phyloP scores from a whole-genome alignment of 169 alveolate genomes.

The Theileria parva region DNA sequence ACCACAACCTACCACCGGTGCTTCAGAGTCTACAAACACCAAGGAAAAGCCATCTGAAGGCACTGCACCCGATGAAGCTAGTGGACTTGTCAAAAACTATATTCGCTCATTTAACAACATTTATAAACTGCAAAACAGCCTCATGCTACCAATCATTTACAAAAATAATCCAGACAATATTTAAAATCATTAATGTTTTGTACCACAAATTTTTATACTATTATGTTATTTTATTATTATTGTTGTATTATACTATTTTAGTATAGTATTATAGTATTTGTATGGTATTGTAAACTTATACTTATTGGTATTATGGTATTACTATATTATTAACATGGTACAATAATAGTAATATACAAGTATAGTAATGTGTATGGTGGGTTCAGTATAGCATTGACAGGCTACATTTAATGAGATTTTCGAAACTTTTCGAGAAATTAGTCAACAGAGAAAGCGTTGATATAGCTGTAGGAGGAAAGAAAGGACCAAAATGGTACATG shows the following conservation, averaged over 20 bases:
- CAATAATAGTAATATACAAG: no score
- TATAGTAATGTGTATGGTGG: no score
- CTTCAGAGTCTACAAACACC: neutral
- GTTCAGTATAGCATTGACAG: neutral
- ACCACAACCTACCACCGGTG: neutral
- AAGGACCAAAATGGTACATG: constrained; percentile 44
- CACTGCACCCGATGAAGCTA: constrained; percentile 5
- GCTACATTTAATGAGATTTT: neutral
- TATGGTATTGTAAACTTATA: neutral
- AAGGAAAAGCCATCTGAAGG: neutral
- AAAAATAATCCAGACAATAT: constrained; percentile 8
- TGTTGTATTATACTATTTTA: neutral
- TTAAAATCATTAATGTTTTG: constrained; percentile 10
- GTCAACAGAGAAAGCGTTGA: constrained; percentile 23
- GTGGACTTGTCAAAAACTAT: constrained; percentile 12
- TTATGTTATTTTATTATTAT: neutral
- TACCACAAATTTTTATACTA: no score
- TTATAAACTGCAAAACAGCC: neutral
- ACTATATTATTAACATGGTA: no score
- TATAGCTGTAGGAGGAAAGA: constrained; percentile 34
- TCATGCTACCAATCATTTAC: neutral
- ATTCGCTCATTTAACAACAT: constrained; percentile 9
- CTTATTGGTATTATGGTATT: no score
- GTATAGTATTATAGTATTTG: neutral
- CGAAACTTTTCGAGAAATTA: no score